Percentiles rank a stretch among this genome's conserved stretches.
phyloP scores from a whole-genome alignment of 352 stramenopile species.

The Phytophthora aleatoria region DNA sequence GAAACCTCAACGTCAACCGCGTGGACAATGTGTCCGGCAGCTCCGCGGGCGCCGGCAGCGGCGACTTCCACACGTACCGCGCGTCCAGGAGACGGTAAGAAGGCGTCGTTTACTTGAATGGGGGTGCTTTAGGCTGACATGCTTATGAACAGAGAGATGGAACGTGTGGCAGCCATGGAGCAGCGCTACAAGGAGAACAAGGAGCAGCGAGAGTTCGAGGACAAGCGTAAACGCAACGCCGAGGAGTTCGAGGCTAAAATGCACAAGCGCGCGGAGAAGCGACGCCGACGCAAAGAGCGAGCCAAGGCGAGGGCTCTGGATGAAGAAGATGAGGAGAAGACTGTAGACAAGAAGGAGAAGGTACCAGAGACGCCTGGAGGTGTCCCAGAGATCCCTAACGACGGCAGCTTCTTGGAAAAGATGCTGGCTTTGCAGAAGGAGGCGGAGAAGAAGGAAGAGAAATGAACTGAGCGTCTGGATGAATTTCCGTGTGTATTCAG shows the following conservation, averaged over 20 bases:
- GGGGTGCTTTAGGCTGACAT: background rate
- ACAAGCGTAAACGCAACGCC: conserved; percentile 62
- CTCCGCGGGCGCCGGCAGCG: conserved; percentile 92
- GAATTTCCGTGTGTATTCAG: conserved; percentile 2
- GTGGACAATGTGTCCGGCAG: conserved; percentile 97
- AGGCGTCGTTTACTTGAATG: background rate
- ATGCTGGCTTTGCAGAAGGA: conserved; percentile 74
- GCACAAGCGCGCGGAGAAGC: conserved; percentile 80
- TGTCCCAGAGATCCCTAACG: conserved; percentile 78
- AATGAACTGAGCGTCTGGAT: conserved; percentile 14
- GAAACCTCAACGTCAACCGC: conserved; percentile 63
- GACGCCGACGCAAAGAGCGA: conserved; percentile 74
- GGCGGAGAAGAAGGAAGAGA: conserved; percentile 32
- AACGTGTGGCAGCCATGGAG: conserved; percentile 92
- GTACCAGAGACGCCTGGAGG: conserved; percentile 67
- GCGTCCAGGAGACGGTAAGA: conserved; percentile 84
- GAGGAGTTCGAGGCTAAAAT: conserved; percentile 73
- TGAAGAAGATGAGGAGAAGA: conserved; percentile 27
- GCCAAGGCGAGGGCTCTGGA: conserved; percentile 53
- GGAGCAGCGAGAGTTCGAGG: conserved; percentile 69
- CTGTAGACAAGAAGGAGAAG: conserved; percentile 25
- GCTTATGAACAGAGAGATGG: conserved; percentile 74
- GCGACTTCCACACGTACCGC: conserved; percentile 98
- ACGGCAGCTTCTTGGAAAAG: conserved; percentile 77
- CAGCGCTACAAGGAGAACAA: conserved; percentile 71